Percentiles rank a stretch among this genome's conserved stretches.
phyloP scores from a whole-genome alignment of 768 basidiomycete species.

The Hygrophorus russula region DNA sequence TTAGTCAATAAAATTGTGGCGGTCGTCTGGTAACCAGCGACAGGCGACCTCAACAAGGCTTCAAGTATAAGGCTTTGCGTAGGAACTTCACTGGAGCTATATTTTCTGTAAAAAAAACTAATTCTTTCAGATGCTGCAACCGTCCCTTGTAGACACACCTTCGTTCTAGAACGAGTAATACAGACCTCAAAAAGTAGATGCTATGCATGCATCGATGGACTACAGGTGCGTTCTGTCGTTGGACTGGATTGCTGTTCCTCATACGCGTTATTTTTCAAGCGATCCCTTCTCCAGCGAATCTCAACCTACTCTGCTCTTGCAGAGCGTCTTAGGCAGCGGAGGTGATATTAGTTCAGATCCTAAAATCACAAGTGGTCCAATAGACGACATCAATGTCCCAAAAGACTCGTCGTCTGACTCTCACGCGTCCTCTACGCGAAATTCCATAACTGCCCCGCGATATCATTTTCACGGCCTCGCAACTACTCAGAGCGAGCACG shows the following conservation, averaged over 20 bases:
- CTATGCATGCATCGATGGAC: constrained; percentile 25
- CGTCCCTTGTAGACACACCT: no score
- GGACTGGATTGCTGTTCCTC: no score
- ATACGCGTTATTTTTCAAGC: constrained; percentile 17
- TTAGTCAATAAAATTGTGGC: no score
- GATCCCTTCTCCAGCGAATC: constrained; percentile 27
- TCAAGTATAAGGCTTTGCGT: no score
- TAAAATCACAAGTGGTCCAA: neutral
- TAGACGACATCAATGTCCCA: constrained; percentile 9
- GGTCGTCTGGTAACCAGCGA: no score
- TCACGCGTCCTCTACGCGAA: constrained; percentile 21
- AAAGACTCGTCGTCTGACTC: constrained; percentile 32
- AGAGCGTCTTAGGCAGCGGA: constrained; percentile 28
- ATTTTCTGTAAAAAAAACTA: no score
- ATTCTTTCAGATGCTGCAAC: no score
- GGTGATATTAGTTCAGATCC: constrained; percentile 4
- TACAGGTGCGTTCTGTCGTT: constrained; percentile 24
- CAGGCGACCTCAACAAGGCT: no score
- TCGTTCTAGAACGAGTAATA: no score
- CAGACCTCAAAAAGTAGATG: no score
- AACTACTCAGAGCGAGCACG: constrained; percentile 39
- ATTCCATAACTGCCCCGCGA: constrained; percentile 25
- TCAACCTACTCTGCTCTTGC: constrained; percentile 45
- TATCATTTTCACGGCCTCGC: constrained; percentile 53
- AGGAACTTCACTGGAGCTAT: no score